These are phyloP conservation scores for Gonium pectorale DNA, from an alignment of 139 green algal species.

Conservation along the genomic window DNA sequence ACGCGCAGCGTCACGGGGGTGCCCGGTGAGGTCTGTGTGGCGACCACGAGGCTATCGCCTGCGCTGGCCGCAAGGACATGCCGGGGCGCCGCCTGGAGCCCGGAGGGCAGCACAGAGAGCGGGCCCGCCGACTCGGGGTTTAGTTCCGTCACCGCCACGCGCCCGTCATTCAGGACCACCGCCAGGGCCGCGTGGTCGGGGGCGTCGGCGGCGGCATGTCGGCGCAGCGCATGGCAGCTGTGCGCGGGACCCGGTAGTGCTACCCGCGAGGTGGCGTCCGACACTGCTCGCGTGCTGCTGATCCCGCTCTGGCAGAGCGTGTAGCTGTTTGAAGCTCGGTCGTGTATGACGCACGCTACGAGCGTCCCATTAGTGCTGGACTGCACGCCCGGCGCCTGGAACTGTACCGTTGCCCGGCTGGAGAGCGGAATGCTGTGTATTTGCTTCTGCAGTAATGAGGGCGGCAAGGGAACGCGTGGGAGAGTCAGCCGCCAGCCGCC, in stretches of 20 bases:
- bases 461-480: background rate
- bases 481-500: no score
- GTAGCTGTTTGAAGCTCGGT: background rate
- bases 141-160: background rate
- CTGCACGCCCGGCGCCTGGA: conserved; percentile 16
- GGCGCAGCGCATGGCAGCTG: conserved; percentile 25
- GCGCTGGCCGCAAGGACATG: background rate
- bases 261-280: background rate
- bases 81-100: background rate
- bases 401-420: background rate
- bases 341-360: conserved; percentile 10
- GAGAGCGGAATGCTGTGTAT: conserved; percentile 3
- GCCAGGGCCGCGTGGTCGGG: background rate
- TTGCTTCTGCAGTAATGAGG: conserved; percentile 11
- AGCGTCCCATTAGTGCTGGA: background rate
- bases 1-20: background rate
- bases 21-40: background rate
- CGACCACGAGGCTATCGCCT: background rate
- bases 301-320: background rate
- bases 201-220: no score
- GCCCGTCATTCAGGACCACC: conserved; percentile 12
- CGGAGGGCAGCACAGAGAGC: background rate
- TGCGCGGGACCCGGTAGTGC: background rate
- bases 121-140: background rate
- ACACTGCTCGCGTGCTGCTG: background rate